Evolutionary conservation across 1,284 basidiomycete species (phyloP), one percentile per base, ranked within the genome.

Genomic region (Peniophora sp.): DNA sequence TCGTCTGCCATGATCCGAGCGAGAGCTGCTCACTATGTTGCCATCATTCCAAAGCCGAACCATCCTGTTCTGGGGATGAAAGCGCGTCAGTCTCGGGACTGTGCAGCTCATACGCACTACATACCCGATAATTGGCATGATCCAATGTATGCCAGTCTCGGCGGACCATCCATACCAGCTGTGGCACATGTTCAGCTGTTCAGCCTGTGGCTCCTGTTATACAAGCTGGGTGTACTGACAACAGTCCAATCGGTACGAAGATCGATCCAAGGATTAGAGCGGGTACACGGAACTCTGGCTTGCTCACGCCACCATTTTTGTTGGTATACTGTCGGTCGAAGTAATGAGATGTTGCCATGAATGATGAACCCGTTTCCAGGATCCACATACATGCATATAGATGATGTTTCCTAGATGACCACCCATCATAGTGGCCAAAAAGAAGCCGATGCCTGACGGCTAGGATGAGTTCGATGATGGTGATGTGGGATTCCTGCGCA

Each of bases 81-180:
- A 12, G 27, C 6, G 27, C 27, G 27, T 12, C 5, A 6, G 27
- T 32, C 12, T 6, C 6, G 5, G 27, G 27, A 6, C 12, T 5
- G 12, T 6, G 27, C 27, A 32, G 27, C 5, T 32, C 6, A 32
- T 32, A 5, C 12, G 12, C 6, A 12, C 27, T 32, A 32, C 27
- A 12, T 12, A 32, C 2, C 83, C 83, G 48, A 85, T 76, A 55
- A 86, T 83, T n/a, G 83, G 83, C 76, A 85, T 77, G 34, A 85
- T 83, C 79, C 80, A 85, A 60, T 85, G 81, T 1, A 76, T 57
- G 39, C 67, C 66, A 1, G 77, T 76, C 52, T 80, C 67, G 2
- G 81, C 82, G 2, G 81, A 80, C 83, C 83, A 86, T 17, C 83
- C 83, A 57, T 83, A 86, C 83, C 80, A 83, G 58, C 75, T 79